Percentiles rank a stretch among this genome's conserved stretches.
Conservation (phyloP, 2,329 filamentous ascomycete species). For the Orbilia ellipsospora region DNA sequence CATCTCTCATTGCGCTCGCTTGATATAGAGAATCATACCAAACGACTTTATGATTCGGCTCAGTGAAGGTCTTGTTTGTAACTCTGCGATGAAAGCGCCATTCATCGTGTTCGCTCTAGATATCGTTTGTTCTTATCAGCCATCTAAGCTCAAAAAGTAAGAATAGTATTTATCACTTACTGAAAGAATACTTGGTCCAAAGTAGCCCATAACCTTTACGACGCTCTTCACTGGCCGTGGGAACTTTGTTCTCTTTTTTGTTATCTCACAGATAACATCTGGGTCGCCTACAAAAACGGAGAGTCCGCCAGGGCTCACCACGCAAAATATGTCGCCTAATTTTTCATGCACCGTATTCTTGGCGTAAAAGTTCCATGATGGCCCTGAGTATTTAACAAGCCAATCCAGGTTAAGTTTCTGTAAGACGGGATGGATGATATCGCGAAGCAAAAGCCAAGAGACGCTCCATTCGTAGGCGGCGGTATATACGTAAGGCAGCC, state of each 20-base stretch:
- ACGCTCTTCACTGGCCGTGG: conserved; percentile 25
- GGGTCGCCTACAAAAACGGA: conserved; percentile 24
- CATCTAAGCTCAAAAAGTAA: too few species aligned
- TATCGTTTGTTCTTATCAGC: too few species aligned
- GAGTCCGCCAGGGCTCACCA: conserved; percentile 22
- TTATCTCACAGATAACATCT: conserved; percentile 30
- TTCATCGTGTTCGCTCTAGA: conserved; percentile 28
- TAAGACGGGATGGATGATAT: too few species aligned
- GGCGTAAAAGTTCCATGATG: background rate
- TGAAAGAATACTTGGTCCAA: conserved; percentile 25
- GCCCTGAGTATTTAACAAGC: too few species aligned
- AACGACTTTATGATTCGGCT: conserved; percentile 22
- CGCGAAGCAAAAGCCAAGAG: conserved; percentile 10
- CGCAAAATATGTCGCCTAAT: conserved; percentile 23
- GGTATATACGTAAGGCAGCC: conserved; percentile 23
- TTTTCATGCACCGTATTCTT: conserved; percentile 17
- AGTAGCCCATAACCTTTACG: conserved; percentile 27
- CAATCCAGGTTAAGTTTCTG: too few species aligned
- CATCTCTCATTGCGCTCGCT: conserved; percentile 24
- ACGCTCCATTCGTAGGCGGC: conserved; percentile 30
- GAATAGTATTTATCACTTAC: background rate
- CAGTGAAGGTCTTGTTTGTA: conserved; percentile 22
- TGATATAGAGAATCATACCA: conserved; percentile 27
- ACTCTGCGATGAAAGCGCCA: conserved; percentile 27
- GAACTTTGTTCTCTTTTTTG: conserved; percentile 27